Percentiles rank a stretch among this genome's conserved stretches.
Conservation (phyloP, 805 yeast genomes). For the Scheffersomyces coipomensis region DNA sequence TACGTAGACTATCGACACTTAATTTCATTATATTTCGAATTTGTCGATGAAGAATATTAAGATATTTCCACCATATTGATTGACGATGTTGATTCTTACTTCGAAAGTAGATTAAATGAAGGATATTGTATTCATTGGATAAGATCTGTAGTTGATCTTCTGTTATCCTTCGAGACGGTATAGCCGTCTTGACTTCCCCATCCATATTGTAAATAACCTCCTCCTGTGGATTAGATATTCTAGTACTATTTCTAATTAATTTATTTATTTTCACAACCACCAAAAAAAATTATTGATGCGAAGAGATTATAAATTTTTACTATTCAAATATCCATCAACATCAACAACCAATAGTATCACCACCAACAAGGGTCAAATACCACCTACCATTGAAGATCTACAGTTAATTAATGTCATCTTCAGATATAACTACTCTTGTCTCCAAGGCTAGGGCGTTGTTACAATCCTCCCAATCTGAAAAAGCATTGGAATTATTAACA, state of each 20-base stretch:
- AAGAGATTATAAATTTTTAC: not conserved
- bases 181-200: too few species aligned
- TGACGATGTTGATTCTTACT: slow-evolving; percentile 74
- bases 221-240: too few species aligned
- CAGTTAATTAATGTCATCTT: too few species aligned
- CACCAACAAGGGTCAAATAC: too few species aligned
- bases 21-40: slow-evolving; percentile 37
- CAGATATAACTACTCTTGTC: slow-evolving; percentile 6
- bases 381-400: too few species aligned
- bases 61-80: slow-evolving; percentile 73
- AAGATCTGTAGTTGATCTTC: not conserved
- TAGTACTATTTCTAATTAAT: too few species aligned
- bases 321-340: not conserved
- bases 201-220: too few species aligned
- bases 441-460: slow-evolving; percentile 43
- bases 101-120: slow-evolving; percentile 67
- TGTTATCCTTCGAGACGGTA: too few species aligned
- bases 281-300: too few species aligned
- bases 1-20: slow-evolving; percentile 11
- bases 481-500: slow-evolving; percentile 50
- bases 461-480: slow-evolving; percentile 49
- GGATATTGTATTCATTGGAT: slow-evolving; percentile 52
- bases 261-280: too few species aligned
- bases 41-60: slow-evolving; percentile 62
- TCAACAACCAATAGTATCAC: slow-evolving; percentile 1